Percentiles rank a stretch among this genome's conserved stretches.
Evolutionary conservation across 257 asterid genomes (phyloP).

Genomic region (Knoxia roxburghii): DNA sequence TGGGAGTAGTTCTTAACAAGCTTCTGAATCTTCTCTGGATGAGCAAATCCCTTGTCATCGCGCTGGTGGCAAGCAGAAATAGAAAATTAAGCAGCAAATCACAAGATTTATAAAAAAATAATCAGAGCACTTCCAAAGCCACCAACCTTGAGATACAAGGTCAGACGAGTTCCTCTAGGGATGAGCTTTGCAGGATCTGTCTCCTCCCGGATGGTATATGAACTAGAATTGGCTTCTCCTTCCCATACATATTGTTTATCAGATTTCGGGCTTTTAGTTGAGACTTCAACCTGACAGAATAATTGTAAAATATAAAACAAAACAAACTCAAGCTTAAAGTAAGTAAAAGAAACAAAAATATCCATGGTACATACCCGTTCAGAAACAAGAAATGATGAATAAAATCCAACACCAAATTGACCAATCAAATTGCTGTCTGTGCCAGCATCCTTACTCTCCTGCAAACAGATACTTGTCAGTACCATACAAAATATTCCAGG

Average conservation of each 20-base stretch:
- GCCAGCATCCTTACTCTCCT: slow-evolving; percentile 96
- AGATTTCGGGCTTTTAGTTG: slow-evolving; percentile 93
- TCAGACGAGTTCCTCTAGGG: slow-evolving; percentile 93
- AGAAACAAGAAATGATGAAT: slow-evolving; percentile 90
- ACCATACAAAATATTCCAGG: not conserved
- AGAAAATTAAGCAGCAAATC: slow-evolving; percentile 9
- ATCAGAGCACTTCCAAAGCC: not conserved
- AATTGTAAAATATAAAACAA: slow-evolving; percentile 7
- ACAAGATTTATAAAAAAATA: not conserved
- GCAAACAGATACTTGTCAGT: slow-evolving; percentile 24
- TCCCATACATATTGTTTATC: slow-evolving; percentile 97
- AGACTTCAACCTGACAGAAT: slow-evolving; percentile 77
- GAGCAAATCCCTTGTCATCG: slow-evolving; percentile 91
- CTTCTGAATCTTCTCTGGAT: slow-evolving; percentile 85
- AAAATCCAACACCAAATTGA: slow-evolving; percentile 99
- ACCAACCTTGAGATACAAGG: slow-evolving; percentile 80
- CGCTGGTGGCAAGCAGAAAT: slow-evolving; percentile 40
- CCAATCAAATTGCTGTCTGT: slow-evolving; percentile 93
- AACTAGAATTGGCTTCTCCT: slow-evolving; percentile 88
- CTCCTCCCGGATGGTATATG: slow-evolving; percentile 88
- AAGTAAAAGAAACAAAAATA: not conserved
- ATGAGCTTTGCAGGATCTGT: slow-evolving; percentile 81
- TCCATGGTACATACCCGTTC: slow-evolving; percentile 53
- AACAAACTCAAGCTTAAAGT: not conserved
- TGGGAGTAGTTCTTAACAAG: slow-evolving; percentile 90